Evolutionary conservation across 2,329 filamentous ascomycete genomes (phyloP).

Genomic region (Mariannaea sp.): DNA sequence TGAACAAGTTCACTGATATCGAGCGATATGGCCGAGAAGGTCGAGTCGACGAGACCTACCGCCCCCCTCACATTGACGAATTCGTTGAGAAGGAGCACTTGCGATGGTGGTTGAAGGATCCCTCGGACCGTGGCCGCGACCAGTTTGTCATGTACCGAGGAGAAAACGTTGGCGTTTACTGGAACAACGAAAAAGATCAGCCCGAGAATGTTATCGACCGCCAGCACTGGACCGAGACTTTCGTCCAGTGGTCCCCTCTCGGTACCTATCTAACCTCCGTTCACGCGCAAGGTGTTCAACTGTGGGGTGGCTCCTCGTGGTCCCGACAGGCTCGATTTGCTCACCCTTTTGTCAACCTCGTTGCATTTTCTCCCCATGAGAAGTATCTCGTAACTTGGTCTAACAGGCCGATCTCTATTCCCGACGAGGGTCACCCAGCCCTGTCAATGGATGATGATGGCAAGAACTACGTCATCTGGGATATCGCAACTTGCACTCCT

Average conservation of each 20-base stretch:
- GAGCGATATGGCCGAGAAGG: conserved; percentile 95
- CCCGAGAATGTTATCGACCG: conserved; percentile 91
- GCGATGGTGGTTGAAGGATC: conserved; percentile 88
- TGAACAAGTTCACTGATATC: conserved; percentile 98
- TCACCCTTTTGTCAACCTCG: conserved; percentile 92
- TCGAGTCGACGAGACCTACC: conserved; percentile 89
- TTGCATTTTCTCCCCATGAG: conserved; percentile 93
- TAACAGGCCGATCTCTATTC: conserved; percentile 87
- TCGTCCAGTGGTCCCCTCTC: conserved; percentile 96
- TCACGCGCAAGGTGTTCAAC: conserved; percentile 93
- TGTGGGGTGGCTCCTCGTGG: conserved; percentile 94
- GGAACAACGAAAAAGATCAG: conserved; percentile 94
- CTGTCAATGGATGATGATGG: conserved; percentile 91
- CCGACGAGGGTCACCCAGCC: conserved; percentile 83
- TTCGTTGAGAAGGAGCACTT: conserved; percentile 94
- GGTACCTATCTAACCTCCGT: conserved; percentile 95
- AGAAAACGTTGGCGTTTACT: conserved; percentile 92
- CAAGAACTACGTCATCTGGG: conserved; percentile 99
- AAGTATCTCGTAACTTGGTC: conserved; percentile 98
- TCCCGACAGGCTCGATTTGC: conserved; percentile 89
- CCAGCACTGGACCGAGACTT: conserved; percentile 96
- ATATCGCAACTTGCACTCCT: conserved; percentile 85
- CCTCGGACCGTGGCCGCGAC: conserved; percentile 78
- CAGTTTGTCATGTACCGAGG: conserved; percentile 95
- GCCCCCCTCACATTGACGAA: conserved; percentile 76